These are phyloP conservation scores for Melocanna baccifera DNA, from an alignment of 176 grass and related monocot genomes.

Conservation along the genomic window DNA sequence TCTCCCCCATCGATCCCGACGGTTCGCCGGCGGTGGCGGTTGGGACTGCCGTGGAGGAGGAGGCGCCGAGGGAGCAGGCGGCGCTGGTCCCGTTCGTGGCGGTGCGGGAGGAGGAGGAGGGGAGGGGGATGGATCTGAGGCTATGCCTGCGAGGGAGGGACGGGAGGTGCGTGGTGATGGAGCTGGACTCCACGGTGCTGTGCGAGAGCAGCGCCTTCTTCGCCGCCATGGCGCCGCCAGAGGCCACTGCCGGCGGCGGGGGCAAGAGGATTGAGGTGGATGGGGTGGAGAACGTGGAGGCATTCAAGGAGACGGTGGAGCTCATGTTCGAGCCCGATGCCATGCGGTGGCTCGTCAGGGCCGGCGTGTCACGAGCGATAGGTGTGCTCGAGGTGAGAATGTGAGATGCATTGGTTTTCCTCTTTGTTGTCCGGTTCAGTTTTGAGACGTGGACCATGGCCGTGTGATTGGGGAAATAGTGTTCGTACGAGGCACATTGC, in stretches of 20 bases:
- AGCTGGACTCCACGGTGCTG: conserved; percentile 69
- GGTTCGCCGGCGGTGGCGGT: not conserved
- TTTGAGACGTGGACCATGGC: not conserved
- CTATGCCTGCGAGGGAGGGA: conserved; percentile 61
- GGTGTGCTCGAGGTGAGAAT: conserved; percentile 82
- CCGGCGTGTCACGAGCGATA: conserved; percentile 63
- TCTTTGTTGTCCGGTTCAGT: not conserved
- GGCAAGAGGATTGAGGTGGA: conserved; percentile 53
- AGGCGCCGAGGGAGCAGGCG: not conserved
- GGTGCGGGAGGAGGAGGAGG: conserved; percentile 26
- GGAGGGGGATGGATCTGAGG: conserved; percentile 54
- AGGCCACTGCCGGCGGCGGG: not conserved
- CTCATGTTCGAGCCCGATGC: conserved; percentile 67
- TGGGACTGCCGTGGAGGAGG: not conserved
- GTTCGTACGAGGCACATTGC: not conserved
- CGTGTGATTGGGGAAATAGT: not conserved
- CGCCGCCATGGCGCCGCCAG: conserved; percentile 46
- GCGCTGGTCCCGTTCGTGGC: conserved; percentile 32
- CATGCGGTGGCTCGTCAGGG: conserved; percentile 49
- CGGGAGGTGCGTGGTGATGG: conserved; percentile 57
- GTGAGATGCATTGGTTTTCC: conserved; percentile 37
- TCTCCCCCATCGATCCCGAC: conserved; percentile 81
- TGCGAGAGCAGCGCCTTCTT: conserved; percentile 70
- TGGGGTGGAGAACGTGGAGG: conserved; percentile 68
- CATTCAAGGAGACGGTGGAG: conserved; percentile 68